Conservation (phyloP, 495 filamentous ascomycete genomes). For the Daldinia loculata region DNA sequence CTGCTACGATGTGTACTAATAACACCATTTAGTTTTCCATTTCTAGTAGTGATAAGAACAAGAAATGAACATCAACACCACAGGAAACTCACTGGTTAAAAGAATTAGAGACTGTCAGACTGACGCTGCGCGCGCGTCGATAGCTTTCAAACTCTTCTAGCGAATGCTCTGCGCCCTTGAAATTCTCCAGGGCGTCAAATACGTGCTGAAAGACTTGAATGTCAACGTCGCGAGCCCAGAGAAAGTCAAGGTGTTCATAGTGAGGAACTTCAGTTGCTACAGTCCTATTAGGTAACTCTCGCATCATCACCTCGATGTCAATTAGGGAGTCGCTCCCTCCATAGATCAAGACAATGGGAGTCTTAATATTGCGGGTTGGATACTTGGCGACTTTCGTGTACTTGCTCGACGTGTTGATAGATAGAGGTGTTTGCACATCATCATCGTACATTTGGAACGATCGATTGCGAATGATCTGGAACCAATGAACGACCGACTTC, state of each 20-base stretch:
- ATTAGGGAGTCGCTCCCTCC: constrained; percentile 93
- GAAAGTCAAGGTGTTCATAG: constrained; percentile 95
- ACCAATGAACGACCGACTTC: constrained; percentile 97
- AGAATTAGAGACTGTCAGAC: constrained; percentile 42
- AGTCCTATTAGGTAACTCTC: constrained; percentile 84
- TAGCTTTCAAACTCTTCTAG: constrained; percentile 62
- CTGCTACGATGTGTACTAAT: constrained; percentile 39
- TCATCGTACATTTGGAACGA: constrained; percentile 99
- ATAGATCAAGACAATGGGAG: constrained; percentile 91
- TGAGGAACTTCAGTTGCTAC: constrained; percentile 83
- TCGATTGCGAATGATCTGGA: constrained; percentile 95
- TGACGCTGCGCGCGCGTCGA: constrained; percentile 48
- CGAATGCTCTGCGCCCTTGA: constrained; percentile 61
- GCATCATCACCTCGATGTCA: constrained; percentile 92
- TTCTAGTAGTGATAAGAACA: constrained; percentile 2
- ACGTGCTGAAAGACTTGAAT: constrained; percentile 88
- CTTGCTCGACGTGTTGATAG: constrained; percentile 55
- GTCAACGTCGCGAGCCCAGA: constrained; percentile 91
- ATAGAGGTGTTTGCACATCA: constrained; percentile 70
- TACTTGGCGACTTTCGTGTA: constrained; percentile 91
- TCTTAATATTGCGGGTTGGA: constrained; percentile 95
- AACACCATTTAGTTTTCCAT: constrained; percentile 20
- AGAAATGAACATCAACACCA: constrained; percentile 30
- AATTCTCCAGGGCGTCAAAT: constrained; percentile 81
- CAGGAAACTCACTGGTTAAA: constrained; percentile 40